Evolutionary conservation across 2,329 filamentous ascomycete genomes (phyloP).

Genomic region (Trichoderma hamatum): DNA sequence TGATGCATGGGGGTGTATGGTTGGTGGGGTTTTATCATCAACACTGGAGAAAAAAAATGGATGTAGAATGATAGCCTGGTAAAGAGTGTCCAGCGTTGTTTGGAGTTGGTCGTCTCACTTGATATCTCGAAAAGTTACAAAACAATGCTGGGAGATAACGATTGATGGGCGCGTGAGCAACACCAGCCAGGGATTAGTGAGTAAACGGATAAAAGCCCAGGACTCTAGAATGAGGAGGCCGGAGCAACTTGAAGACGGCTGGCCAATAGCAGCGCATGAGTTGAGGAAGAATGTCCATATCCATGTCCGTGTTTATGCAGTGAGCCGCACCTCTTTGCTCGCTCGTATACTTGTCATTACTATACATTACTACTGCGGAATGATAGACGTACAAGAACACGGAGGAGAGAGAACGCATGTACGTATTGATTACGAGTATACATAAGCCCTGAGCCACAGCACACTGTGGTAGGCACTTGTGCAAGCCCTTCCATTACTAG

Average conservation of each 20-base stretch:
- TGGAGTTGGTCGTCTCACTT: background rate
- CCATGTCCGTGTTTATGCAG: conserved; percentile 5
- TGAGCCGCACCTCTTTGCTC: conserved; percentile 1
- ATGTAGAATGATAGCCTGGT: background rate
- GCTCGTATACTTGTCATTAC: background rate
- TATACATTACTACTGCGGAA: background rate
- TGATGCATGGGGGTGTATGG: conserved; percentile 23
- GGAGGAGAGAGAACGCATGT: background rate
- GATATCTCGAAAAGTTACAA: background rate
- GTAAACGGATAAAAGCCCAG: background rate
- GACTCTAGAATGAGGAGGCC: background rate
- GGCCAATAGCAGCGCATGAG: background rate
- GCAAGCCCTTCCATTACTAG: background rate
- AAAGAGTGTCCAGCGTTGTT: background rate
- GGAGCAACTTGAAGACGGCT: background rate
- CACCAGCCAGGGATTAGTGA: background rate
- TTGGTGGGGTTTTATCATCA: conserved; percentile 11
- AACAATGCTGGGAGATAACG: conserved; percentile 3
- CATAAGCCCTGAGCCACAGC: background rate
- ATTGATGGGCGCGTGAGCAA: conserved; percentile 11
- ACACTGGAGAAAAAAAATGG: background rate
- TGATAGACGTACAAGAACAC: background rate
- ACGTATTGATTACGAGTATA: background rate
- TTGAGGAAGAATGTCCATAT: background rate
- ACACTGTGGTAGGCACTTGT: background rate